Percentiles rank a stretch among this genome's conserved stretches.
These are phyloP conservation scores for Pleurotus tuber-regium DNA, from an alignment of 768 basidiomycete genomes.

Conservation along the genomic window DNA sequence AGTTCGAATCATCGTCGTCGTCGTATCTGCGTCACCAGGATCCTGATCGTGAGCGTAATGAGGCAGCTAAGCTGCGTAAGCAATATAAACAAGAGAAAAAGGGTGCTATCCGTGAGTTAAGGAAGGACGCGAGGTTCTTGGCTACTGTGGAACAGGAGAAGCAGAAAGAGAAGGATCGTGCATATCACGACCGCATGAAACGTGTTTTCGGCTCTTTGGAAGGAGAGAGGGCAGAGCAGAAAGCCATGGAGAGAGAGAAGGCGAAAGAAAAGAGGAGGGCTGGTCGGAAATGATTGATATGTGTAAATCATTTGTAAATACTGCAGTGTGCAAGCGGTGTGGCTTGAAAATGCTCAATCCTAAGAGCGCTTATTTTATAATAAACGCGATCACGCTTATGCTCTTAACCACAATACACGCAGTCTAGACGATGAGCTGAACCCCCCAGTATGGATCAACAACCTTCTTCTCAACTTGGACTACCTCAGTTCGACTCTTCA, in stretches of 20 bases:
- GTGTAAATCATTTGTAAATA: too few species aligned
- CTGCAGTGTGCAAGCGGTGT: too few species aligned
- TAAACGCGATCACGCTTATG: too few species aligned
- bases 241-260: conserved; percentile 86
- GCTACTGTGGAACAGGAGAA: conserved; percentile 83
- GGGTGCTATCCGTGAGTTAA: conserved; percentile 93
- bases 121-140: conserved; percentile 94
- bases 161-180: conserved; percentile 79
- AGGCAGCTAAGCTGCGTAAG: conserved; percentile 77
- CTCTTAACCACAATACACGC: too few species aligned
- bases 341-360: too few species aligned
- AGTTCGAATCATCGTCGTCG: conserved; percentile 73
- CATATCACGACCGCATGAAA: conserved; percentile 82
- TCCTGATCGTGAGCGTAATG: conserved; percentile 90
- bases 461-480: conserved; percentile 27
- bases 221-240: conserved; percentile 92
- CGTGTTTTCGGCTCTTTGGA: conserved; percentile 75
- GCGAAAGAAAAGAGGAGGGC: conserved; percentile 71
- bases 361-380: too few species aligned
- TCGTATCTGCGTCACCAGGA: conserved; percentile 79
- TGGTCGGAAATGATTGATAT: conserved; percentile 66
- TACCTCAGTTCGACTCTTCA: conserved; percentile 22
- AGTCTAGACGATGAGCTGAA: too few species aligned
- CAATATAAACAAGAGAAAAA: conserved; percentile 95
- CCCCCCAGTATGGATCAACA: conserved; percentile 18